Evolutionary conservation across 2,329 filamentous ascomycete species (phyloP), one percentile per base, ranked within the genome.

Genomic region (Pleochaeta shiraiana): DNA sequence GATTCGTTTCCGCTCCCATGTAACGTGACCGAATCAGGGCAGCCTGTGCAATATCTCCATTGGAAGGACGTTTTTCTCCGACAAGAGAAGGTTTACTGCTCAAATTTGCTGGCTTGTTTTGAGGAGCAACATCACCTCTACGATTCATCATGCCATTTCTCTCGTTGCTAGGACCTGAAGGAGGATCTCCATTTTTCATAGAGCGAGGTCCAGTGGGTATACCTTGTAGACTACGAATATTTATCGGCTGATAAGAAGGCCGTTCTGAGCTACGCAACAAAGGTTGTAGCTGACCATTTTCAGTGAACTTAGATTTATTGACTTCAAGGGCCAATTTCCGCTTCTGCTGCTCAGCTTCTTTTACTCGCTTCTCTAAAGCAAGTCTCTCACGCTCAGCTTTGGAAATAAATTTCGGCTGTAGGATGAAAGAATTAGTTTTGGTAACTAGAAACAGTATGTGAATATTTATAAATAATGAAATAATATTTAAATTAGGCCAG

Each of bases 1-100:
- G 83, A 68, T 93, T 95, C 63, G 88, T 83, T 68, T 95, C 89
- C 0, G 89, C 87, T 2, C 93, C 93, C 81, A 97, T 91, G 72
- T 98, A 98, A 67, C 90, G 81, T 69, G 89, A 84, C 66, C 88
- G 81, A 67, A 89, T 83, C 65, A 93, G 77, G 31, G 85, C 82
- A 11, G 86, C 85, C 72, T 95, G 89, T 11, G 87, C 83, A 60
- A 84, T 82, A 67, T 85, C 84, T 14, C 72, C 72, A 65, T 74
- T 73, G 4, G 72, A 69, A 12, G 72, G 71, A 14, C 73, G 67
- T 65, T 75, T 75, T 65, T 73, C 72, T n/a, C 72, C 72, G 62
- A 72, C 72, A 64, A 73, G 68, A 43, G 71, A 72, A 21, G 68
- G 70, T 66, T 73, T 70, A 47, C 72, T 66, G 50, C 65, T 68